Percentiles rank a stretch among this genome's conserved stretches.
Evolutionary conservation across 2,329 filamentous ascomycete species (phyloP).

Genomic region (Phoma herbarum): DNA sequence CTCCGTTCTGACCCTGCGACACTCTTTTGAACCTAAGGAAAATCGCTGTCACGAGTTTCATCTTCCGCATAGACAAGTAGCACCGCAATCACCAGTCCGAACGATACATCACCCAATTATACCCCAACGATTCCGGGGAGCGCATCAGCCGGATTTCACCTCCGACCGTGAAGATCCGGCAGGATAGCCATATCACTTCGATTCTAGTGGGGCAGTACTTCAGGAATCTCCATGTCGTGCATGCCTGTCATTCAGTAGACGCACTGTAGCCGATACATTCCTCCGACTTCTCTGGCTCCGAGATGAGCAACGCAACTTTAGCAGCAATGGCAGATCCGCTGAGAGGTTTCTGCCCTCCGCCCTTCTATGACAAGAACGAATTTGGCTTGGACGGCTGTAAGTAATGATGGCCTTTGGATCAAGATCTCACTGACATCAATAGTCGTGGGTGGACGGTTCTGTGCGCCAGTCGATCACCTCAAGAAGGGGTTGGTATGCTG

Average conservation of each 20-base stretch:
- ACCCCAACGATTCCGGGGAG: slow-evolving; percentile 21
- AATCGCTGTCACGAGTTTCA: slow-evolving; percentile 39
- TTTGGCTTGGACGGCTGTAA: slow-evolving; percentile 75
- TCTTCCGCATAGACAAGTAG: slow-evolving; percentile 32
- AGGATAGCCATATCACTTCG: background rate
- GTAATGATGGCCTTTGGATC: slow-evolving; percentile 40
- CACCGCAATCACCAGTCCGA: slow-evolving; percentile 28
- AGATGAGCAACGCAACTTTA: slow-evolving; percentile 46
- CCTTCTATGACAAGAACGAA: slow-evolving; percentile 71
- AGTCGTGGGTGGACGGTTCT: slow-evolving; percentile 68
- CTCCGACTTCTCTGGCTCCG: slow-evolving; percentile 5
- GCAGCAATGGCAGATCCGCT: slow-evolving; percentile 34
- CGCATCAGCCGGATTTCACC: slow-evolving; percentile 18
- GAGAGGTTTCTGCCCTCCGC: slow-evolving; percentile 68
- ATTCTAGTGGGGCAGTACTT: background rate
- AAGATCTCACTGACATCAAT: slow-evolving; percentile 41
- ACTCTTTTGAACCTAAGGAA: slow-evolving; percentile 23
- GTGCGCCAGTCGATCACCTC: slow-evolving; percentile 56
- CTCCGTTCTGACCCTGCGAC: slow-evolving; percentile 39
- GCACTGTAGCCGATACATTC: slow-evolving; percentile 13
- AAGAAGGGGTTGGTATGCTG: slow-evolving; percentile 72
- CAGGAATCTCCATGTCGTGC: slow-evolving; percentile 35
- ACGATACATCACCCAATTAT: slow-evolving; percentile 21
- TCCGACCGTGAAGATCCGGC: background rate
- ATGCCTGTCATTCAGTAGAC: slow-evolving; percentile 25